A percentile compares a stretch with the other conserved stretches of the same genome.
Evolutionary conservation across 176 grass and related monocot genomes (phyloP).

Genomic region (Aegilops bicornis): DNA sequence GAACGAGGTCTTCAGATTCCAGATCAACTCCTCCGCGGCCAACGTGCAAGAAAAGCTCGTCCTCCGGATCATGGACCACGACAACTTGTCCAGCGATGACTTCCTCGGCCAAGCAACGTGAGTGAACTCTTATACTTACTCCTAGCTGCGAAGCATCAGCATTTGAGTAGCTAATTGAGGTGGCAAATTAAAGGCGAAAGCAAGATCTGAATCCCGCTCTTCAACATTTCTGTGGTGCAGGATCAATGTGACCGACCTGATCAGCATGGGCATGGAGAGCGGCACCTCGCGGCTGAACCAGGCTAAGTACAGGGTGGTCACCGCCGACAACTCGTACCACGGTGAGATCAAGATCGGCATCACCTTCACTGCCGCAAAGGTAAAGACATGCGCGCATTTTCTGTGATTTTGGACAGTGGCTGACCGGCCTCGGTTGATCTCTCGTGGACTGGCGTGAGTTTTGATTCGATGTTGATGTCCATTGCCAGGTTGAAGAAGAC

Average conservation of each 20-base stretch:
- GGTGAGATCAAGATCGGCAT: conserved; percentile 74
- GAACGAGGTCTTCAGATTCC: conserved; percentile 81
- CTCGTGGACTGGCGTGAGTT: not conserved
- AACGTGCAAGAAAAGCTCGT: conserved; percentile 67
- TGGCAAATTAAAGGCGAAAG: not conserved
- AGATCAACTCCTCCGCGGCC: conserved; percentile 47
- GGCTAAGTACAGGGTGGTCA: conserved; percentile 68
- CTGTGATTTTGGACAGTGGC: not conserved
- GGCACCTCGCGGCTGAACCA: conserved; percentile 45
- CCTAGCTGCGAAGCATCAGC: not conserved
- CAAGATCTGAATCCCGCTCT: not conserved
- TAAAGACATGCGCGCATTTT: not conserved
- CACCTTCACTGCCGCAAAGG: conserved; percentile 61
- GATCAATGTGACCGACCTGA: conserved; percentile 71
- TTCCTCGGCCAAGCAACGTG: conserved; percentile 81
- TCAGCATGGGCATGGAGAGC: conserved; percentile 60
- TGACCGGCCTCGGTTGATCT: not conserved
- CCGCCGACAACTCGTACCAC: conserved; percentile 52
- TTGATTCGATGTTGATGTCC: not conserved
- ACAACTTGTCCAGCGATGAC: conserved; percentile 72
- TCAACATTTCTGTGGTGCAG: conserved; percentile 13
- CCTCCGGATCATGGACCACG: conserved; percentile 71
- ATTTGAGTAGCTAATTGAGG: no score
- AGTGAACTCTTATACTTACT: not conserved
- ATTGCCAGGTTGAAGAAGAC: conserved; percentile 22